Percentiles rank a stretch among this genome's conserved stretches.
phyloP scores from a whole-genome alignment of 345 rosid species.

The Alliaria petiolata region DNA sequence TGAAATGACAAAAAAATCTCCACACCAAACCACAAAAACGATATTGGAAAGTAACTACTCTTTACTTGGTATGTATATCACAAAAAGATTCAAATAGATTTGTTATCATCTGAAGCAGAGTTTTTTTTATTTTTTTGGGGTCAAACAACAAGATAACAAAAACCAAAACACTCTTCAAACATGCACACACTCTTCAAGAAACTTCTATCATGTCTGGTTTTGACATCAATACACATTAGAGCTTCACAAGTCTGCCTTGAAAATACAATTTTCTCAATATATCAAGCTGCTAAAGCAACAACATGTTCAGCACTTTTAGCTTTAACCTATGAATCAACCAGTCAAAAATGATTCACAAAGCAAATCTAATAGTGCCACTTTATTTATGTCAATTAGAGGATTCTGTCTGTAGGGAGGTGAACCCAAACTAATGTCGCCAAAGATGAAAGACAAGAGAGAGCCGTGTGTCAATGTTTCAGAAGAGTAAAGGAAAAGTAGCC shows the following conservation, averaged over 20 bases:
- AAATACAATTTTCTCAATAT: not conserved
- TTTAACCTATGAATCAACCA: slow-evolving; percentile 12
- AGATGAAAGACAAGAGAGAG: not conserved
- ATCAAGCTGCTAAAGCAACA: slow-evolving; percentile 1
- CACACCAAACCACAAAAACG: not conserved
- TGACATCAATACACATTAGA: not conserved
- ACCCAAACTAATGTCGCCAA: slow-evolving; percentile 3
- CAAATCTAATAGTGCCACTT: slow-evolving; percentile 9
- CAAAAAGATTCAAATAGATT: not conserved
- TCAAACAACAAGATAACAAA: not conserved
- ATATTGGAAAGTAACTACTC: not conserved
- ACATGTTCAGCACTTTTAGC: slow-evolving; percentile 1
- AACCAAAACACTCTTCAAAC: not conserved
- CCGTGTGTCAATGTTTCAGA: not conserved
- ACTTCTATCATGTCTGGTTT: slow-evolving; percentile 7
- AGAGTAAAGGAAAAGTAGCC: not conserved
- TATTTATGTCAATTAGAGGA: slow-evolving; percentile 2
- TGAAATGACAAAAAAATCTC: not conserved
- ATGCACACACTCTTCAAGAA: not conserved
- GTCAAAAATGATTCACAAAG: not conserved
- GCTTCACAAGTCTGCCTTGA: not conserved
- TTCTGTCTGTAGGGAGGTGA: not conserved
- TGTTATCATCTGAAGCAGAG: not conserved
- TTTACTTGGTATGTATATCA: not conserved
- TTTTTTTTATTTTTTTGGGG: not conserved